Percentiles rank a stretch among this genome's conserved stretches.
Evolutionary conservation across 2,329 filamentous ascomycete species (phyloP).

Genomic region (Ceratocystiopsis minuta): DNA sequence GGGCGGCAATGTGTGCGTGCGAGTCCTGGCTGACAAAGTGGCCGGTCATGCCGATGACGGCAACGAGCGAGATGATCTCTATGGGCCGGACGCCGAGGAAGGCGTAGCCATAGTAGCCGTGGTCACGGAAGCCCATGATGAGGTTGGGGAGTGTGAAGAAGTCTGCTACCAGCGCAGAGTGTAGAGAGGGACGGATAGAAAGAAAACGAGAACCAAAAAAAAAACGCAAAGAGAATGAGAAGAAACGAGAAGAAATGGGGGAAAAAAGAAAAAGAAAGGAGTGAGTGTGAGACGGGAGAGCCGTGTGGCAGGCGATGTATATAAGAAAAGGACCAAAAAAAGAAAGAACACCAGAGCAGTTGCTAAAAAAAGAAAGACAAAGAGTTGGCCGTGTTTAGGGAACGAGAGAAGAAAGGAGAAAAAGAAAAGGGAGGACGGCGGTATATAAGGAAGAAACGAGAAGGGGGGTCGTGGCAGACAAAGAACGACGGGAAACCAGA

Average conservation of each 20-base stretch:
- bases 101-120: conserved; percentile 39
- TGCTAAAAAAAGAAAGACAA: conserved; percentile 2
- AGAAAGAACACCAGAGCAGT: neutral
- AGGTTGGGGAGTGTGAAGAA: neutral
- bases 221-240: neutral
- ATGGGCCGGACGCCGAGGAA: conserved; percentile 58
- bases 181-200: neutral
- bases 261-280: neutral
- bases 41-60: conserved; percentile 61
- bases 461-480: too few relatives aligned
- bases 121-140: conserved; percentile 13
- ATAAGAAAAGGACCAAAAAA: neutral
- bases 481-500: too few relatives aligned
- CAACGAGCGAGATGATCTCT: conserved; percentile 52
- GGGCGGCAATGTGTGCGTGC: conserved; percentile 42
- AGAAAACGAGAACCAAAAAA: neutral
- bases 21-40: conserved; percentile 72
- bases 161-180: conserved; percentile 1
- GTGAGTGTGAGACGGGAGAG: neutral
- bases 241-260: neutral
- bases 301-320: neutral
- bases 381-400: neutral
- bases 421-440: neutral
- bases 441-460: too few relatives aligned
- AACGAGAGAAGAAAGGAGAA: neutral